Conservation (phyloP, 106 monocot species). For the Dioscorea alata region DNA sequence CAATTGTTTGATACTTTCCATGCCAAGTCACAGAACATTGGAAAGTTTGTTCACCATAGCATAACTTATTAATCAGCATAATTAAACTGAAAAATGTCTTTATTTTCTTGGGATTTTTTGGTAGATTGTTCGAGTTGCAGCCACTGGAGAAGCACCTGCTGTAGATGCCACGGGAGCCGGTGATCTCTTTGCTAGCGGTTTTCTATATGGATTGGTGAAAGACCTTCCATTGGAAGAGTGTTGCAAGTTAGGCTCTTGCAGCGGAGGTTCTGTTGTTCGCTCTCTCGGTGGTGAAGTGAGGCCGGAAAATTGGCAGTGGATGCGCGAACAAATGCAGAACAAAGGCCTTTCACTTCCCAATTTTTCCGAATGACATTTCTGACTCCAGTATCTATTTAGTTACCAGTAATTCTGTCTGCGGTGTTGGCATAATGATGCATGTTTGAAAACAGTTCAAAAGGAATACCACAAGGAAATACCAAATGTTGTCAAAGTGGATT, state of each 20-base stretch:
- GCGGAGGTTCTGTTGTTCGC: conserved; percentile 67
- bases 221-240: conserved; percentile 74
- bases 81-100: background rate
- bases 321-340: conserved; percentile 71
- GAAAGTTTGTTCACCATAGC: too few relatives aligned
- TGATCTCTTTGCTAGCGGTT: conserved; percentile 90
- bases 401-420: background rate
- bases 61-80: too few relatives aligned
- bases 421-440: background rate
- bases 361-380: conserved; percentile 3
- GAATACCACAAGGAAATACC: too few relatives aligned
- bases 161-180: conserved; percentile 88
- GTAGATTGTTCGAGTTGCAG: conserved; percentile 60
- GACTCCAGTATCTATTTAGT: background rate
- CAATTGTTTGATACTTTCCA: background rate
- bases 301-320: conserved; percentile 95
- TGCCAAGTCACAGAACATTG: too few relatives aligned
- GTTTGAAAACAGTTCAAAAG: background rate
- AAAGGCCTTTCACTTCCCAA: conserved; percentile 50
- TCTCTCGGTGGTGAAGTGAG: conserved; percentile 80
- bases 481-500: too few relatives aligned
- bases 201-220: conserved; percentile 81
- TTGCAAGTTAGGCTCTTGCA: conserved; percentile 73
- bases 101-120: too few relatives aligned
- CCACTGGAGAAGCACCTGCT: conserved; percentile 45